Evolutionary conservation across 2,329 filamentous ascomycete genomes (phyloP), one percentile per base, ranked within the genome.

Genomic region (Diaporthe ilicicola): DNA sequence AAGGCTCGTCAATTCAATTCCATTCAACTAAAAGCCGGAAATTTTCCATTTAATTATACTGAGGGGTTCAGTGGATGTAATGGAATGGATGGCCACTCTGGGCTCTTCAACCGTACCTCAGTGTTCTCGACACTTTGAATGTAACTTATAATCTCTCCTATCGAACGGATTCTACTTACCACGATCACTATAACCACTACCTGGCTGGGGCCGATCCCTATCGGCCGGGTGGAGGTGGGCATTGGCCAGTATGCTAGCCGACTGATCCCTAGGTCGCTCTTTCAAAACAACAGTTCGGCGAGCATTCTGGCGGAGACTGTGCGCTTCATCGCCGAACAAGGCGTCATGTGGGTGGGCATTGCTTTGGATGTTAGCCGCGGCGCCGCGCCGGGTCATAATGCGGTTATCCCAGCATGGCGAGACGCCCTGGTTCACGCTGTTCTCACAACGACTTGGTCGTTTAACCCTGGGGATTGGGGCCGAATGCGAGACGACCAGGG

Each of bases 141-240:
- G 79, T 84, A 70, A 69, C 74, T 22, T 69, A 75, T 2, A 66
- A 70, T 13, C 75, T 32, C 71, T 77, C 39, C 74, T 77, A 53
- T 29, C 94, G 84, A 15, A 19, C 72, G 53, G 73, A 67, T 39
- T 39, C 69, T 24, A 71, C 42, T 69, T 79, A 79, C 73, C 84
- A 88, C 46, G 73, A 82, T 37, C 87, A 87, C 51, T 83, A 84
- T 70, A 77, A 79, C 75, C 83, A 84, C 39, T 79, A 78, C 75
- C 79, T 79, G 51, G 81, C n/a, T n/a, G n/a, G n/a, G 80, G 6
- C 84, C 85, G 12, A 74, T 82, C 3, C 84, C 82, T 70, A 81
- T 81, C n/a, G 79, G 80, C 61, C 76, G 75, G 68, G 79, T 80
- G 3, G 85, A 89, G 74, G 91, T 92, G 24, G 86, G 87, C 74